Evolutionary conservation across 2,329 filamentous ascomycete species (phyloP).

Genomic region (Daldinia eschscholtzii): DNA sequence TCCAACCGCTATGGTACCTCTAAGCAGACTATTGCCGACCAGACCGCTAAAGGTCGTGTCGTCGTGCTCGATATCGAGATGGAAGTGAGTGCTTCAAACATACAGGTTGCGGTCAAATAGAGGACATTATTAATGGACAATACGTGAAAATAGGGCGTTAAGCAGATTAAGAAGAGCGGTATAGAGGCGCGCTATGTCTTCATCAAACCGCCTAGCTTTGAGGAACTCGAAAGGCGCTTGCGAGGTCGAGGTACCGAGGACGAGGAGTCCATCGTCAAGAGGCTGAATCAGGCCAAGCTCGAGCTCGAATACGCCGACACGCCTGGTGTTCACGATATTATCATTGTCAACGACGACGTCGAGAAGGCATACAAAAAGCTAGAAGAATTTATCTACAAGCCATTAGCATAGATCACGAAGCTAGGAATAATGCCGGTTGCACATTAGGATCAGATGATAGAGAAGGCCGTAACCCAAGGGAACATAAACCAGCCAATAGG

Average conservation of each 20-base stretch:
- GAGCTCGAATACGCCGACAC: conserved; percentile 81
- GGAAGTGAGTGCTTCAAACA: conserved; percentile 70
- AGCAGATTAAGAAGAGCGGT: conserved; percentile 85
- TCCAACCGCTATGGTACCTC: conserved; percentile 90
- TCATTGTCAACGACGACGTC: conserved; percentile 73
- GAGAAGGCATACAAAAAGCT: conserved; percentile 66
- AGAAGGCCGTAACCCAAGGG: conserved; percentile 15
- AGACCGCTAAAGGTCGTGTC: conserved; percentile 76
- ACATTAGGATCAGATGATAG: conserved; percentile 18
- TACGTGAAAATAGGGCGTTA: conserved; percentile 73
- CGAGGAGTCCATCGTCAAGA: conserved; percentile 77
- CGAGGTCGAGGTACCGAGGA: conserved; percentile 82
- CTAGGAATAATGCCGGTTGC: conserved; percentile 4
- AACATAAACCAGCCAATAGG: conserved; percentile 13
- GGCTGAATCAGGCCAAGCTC: conserved; percentile 76
- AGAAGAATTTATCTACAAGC: conserved; percentile 62
- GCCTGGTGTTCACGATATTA: conserved; percentile 74
- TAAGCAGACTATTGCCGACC: conserved; percentile 81
- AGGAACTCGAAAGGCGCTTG: conserved; percentile 79
- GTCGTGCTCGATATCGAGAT: conserved; percentile 97
- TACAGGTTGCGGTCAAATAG: background rate
- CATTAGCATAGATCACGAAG: conserved; percentile 26
- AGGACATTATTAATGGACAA: conserved; percentile 19
- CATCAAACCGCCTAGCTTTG: conserved; percentile 81
- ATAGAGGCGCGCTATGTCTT: conserved; percentile 86